Base-by-base conservation (phyloP, 148 eudicot genomes). In the Rhododendron mucronatum region DNA sequence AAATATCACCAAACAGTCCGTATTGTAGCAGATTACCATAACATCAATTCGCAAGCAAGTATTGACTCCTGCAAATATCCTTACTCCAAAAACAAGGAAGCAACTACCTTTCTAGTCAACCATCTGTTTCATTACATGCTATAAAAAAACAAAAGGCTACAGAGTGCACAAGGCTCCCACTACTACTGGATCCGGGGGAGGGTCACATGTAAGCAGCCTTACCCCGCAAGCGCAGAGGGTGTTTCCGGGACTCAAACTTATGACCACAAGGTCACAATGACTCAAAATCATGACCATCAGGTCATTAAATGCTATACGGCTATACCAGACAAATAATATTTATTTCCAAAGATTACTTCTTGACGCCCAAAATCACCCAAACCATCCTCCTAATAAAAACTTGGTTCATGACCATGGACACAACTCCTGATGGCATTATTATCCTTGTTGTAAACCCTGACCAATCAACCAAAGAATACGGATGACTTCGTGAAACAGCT, bases 401-500 rank as follows among this genome's bases (percentile, higher is more conserved):
- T 83, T 44, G 75, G 51, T 82, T 82, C 75, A 41, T 61, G 75
- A 37, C 44, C 41, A 44, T 5, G 41, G 39, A 44, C 18, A 28
- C 55, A 26, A 44, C 21, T 2, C 18, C 57, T 83, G 78, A 44
- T 41, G 2, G 20, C 75, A 44, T 18, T 44, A 63, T 13, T 6
- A 28, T 44, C 78, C 37, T 83, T 67, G 41, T 59, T 65, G 77
- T 41, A n/a, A 83, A 83, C 85, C 51, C 39, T 44, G 23, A 26
- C 30, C 53, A 16, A 45, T 67, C 21, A 13, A 28, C 44, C 18
- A 83, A 47, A 69, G 44, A 30, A 69, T 59, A 71, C 4, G 15
- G 61, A 69, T 16, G 33, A 18, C 35, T 44, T 37, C n/a, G 0
- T 83, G 26, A 83, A 67, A 83, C n/a, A 83, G 85, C 78, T 82